These are phyloP conservation scores for Gamarada debralockiae DNA, from an alignment of 495 filamentous ascomycete genomes.

Conservation along the genomic window DNA sequence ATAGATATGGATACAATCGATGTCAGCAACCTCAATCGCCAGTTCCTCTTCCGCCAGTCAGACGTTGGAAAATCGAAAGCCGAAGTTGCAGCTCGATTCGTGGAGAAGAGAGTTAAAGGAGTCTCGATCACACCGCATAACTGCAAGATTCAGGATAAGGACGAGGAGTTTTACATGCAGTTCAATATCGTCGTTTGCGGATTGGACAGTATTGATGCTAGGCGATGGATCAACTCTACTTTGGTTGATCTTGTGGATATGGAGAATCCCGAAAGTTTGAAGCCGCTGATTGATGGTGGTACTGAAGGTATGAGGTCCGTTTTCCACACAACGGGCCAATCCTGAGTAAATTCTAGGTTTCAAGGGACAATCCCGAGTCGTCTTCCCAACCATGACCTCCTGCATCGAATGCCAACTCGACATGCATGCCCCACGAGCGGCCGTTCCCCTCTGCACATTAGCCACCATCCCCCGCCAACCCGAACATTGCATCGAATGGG, in stretches of 20 bases:
- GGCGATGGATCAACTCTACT: conserved; percentile 96
- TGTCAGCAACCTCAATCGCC: conserved; percentile 95
- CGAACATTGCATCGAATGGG: conserved; percentile 99
- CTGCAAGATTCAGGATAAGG: conserved; percentile 94
- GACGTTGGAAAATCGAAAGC: conserved; percentile 96
- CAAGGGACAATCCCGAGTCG: conserved; percentile 93
- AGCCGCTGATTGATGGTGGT: conserved; percentile 93
- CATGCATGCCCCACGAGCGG: conserved; percentile 91
- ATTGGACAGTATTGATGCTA: conserved; percentile 95
- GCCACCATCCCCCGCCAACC: conserved; percentile 96
- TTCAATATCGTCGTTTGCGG: conserved; percentile 93
- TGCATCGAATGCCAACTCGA: conserved; percentile 99
- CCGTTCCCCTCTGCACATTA: conserved; percentile 94
- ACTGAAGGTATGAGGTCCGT: conserved; percentile 65
- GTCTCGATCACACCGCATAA: conserved; percentile 92
- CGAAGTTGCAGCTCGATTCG: conserved; percentile 86
- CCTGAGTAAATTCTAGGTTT: conserved; percentile 54
- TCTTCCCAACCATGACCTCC: conserved; percentile 84
- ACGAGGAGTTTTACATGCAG: conserved; percentile 96
- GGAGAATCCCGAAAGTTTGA: conserved; percentile 73
- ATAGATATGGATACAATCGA: conserved; percentile 99
- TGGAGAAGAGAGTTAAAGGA: conserved; percentile 81
- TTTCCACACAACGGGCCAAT: not conserved
- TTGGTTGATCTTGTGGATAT: conserved; percentile 83
- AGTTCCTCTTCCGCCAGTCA: conserved; percentile 90